Base-by-base conservation (phyloP, 2,329 filamentous ascomycete species). In the Rugonectria rugulosa region DNA sequence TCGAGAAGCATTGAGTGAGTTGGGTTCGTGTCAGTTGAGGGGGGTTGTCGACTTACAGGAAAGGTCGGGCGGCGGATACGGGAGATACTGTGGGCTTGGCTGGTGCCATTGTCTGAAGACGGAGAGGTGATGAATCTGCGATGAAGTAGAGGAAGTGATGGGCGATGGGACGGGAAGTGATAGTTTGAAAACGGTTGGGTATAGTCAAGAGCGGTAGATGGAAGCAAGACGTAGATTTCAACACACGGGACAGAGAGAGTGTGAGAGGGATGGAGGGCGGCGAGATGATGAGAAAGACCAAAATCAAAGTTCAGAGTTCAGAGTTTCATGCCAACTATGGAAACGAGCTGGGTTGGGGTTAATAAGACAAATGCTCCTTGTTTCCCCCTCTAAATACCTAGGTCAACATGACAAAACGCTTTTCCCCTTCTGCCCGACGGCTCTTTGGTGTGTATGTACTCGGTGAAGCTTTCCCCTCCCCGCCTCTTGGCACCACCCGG, bases 1-100 rank as follows among this genome's bases (percentile, higher is more conserved):
- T 47, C 63, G 10, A 19, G 17, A 17, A 38, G 21, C n/a, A n/a
- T n/a, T n/a, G n/a, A n/a, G n/a, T n/a, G 29, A 44, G 53, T 26
- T 20, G 27, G 19, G 26, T 15, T 19, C 36, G 20, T 11, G 17
- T 17, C 20, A 11, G 24, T 20, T 20, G 21, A 17, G 6, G 11
- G 12, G 21, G 14, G 19, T n/a, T n/a, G n/a, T n/a, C n/a, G 48
- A 44, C 61, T 49, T 59, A 67, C 64, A 63, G 54, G 41, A 66
- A 66, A 19, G 60, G 63, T 29, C 65, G 63, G 10, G 58, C 44
- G 10, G 58, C 44, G 4, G 57, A 50, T 45, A 58, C 38, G 38
- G 60, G 44, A 3, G 59, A 58, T 34, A 57, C 38, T 43, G 52
- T 43, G 29, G 54, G 23, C 24, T 59, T 60, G 29, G 55, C 40